Evolutionary conservation across 2,329 filamentous ascomycete species (phyloP).

Genomic region (Aspergillus transmontanensis): DNA sequence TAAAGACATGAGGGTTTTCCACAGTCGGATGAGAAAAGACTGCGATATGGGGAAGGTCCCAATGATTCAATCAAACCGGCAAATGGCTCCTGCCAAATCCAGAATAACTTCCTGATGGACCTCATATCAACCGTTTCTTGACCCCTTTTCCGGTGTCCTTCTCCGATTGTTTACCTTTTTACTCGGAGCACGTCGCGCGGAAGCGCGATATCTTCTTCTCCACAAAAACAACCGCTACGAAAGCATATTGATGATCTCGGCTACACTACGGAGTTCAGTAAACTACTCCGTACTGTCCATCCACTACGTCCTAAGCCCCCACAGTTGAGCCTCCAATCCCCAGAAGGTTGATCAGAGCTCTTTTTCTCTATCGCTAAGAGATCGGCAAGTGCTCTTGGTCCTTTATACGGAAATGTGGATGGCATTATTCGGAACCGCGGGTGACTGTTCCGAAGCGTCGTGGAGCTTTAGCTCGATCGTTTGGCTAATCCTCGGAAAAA

Average conservation of each 20-base stretch:
- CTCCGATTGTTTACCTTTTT: not conserved
- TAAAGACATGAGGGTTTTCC: not conserved
- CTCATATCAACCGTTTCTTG: not conserved
- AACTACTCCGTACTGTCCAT: not conserved
- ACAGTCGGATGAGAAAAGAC: not conserved
- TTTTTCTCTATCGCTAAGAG: conserved; percentile 9
- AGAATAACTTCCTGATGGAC: not conserved
- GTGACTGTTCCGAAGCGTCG: not conserved
- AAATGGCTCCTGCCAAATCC: not conserved
- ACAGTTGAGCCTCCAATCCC: conserved; percentile 20
- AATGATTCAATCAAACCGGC: not conserved
- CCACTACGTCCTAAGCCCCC: conserved; percentile 4
- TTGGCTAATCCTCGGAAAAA: not conserved
- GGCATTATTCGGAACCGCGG: conserved; percentile 4
- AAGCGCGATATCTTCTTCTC: not conserved
- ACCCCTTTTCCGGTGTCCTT: not conserved
- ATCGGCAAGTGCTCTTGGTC: conserved; percentile 17
- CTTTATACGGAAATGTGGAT: conserved; percentile 1
- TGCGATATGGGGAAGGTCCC: not conserved
- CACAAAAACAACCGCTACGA: conserved; percentile 4
- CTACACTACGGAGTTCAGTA: conserved; percentile 7
- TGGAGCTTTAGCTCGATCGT: not conserved
- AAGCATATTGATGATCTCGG: conserved; percentile 20
- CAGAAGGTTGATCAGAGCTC: conserved; percentile 10
- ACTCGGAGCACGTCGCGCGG: not conserved